phyloP scores from a whole-genome alignment of 805 yeast genomes.

The Candida caryicola region DNA sequence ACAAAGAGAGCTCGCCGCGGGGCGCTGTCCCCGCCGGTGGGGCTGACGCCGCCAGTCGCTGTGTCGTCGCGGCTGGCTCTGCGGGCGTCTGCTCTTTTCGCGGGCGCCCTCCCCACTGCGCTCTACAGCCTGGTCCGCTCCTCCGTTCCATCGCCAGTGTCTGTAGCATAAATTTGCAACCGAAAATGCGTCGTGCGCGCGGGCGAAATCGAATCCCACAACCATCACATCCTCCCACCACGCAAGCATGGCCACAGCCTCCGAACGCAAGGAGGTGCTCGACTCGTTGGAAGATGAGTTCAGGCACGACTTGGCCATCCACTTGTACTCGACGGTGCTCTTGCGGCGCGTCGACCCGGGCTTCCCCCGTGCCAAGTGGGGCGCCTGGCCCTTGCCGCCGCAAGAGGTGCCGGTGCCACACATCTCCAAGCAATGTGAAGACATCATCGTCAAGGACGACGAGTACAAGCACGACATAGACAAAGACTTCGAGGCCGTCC shows the following conservation, averaged over 20 bases:
- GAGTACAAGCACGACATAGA: constrained; percentile 10
- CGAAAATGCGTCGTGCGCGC: not conserved
- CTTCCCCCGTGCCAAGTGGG: constrained; percentile 45
- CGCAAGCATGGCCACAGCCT: constrained; percentile 5
- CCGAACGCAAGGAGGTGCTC: constrained; percentile 23
- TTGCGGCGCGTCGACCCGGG: constrained; percentile 34
- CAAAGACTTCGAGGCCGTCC: constrained; percentile 5
- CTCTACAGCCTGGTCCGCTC: no score
- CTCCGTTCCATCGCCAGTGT: not conserved
- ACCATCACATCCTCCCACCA: no score
- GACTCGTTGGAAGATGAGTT: constrained; percentile 46
- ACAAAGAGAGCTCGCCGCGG: no score
- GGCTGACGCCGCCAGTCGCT: no score
- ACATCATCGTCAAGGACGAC: constrained; percentile 9
- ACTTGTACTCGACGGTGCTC: constrained; percentile 58
- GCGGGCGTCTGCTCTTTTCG: no score
- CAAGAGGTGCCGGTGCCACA: constrained; percentile 38
- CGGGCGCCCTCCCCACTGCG: no score
- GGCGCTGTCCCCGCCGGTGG: no score
- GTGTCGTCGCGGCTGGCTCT: no score
- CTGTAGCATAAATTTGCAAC: constrained; percentile 1
- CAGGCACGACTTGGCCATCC: constrained; percentile 57
- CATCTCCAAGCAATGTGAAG: constrained; percentile 21
- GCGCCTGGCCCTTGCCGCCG: constrained; percentile 56
- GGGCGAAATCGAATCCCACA: no score